A percentile compares a stretch with the other conserved stretches of the same genome.
Conservation (phyloP, 345 rosid genomes). For the Camelina sativa region DNA sequence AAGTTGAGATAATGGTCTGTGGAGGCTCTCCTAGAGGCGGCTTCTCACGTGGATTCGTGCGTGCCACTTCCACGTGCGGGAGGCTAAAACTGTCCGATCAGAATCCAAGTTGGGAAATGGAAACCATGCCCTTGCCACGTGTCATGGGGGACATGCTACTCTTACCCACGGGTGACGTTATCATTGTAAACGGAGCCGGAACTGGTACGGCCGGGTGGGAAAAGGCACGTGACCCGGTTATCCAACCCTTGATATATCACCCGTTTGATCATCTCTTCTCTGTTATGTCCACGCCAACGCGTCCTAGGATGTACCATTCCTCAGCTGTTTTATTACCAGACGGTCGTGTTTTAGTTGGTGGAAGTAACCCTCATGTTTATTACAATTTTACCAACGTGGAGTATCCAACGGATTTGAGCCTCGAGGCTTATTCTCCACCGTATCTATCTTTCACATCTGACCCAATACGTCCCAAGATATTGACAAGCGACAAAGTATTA, state of each 20-base stretch:
- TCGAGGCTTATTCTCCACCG: slow-evolving; percentile 74
- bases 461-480: slow-evolving; percentile 51
- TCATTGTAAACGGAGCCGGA: slow-evolving; percentile 70
- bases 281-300: slow-evolving; percentile 51
- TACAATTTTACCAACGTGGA: slow-evolving; percentile 68
- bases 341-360: slow-evolving; percentile 76
- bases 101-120: slow-evolving; percentile 72
- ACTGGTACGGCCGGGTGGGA: slow-evolving; percentile 86
- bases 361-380: slow-evolving; percentile 71
- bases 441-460: slow-evolving; percentile 53
- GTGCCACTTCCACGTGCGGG: slow-evolving; percentile 70
- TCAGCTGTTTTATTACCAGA: slow-evolving; percentile 65
- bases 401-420: slow-evolving; percentile 80
- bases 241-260: slow-evolving; percentile 63
- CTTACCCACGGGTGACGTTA: slow-evolving; percentile 68
- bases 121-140: slow-evolving; percentile 70
- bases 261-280: slow-evolving; percentile 51
- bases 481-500: slow-evolving; percentile 35
- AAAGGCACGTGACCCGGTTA: slow-evolving; percentile 49
- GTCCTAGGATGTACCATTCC: slow-evolving; percentile 85
- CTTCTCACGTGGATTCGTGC: slow-evolving; percentile 38
- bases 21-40: slow-evolving; percentile 75
- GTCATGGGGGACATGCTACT: slow-evolving; percentile 93
- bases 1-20: slow-evolving; percentile 74
- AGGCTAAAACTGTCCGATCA: slow-evolving; percentile 53